Conservation (phyloP, 1,139 yeast genomes). For the Candida glucosophila region DNA sequence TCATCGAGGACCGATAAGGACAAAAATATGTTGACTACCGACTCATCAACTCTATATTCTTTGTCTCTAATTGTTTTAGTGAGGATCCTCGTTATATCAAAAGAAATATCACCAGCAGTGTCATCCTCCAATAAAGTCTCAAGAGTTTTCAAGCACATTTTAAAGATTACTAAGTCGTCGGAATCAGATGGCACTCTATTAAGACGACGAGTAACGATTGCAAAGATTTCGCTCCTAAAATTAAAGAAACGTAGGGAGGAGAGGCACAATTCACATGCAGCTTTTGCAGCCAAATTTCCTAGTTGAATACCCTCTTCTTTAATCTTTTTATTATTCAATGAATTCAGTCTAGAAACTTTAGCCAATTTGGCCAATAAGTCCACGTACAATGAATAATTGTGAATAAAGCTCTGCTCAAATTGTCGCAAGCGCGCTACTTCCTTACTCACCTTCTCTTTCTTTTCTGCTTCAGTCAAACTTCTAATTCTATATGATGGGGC, state of each 20-base stretch:
- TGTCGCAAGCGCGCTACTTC: slow-evolving; percentile 70
- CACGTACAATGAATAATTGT: slow-evolving; percentile 63
- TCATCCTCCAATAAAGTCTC: slow-evolving; percentile 68
- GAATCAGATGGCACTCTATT: slow-evolving; percentile 44
- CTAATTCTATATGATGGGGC: slow-evolving; percentile 87
- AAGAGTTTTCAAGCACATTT: slow-evolving; percentile 53
- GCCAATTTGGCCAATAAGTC: slow-evolving; percentile 41
- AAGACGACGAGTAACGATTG: slow-evolving; percentile 57
- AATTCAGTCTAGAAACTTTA: slow-evolving; percentile 29
- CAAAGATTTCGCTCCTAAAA: slow-evolving; percentile 62
- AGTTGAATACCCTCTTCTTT: slow-evolving; percentile 31
- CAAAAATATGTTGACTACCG: slow-evolving; percentile 65
- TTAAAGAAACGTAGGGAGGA: slow-evolving; percentile 72
- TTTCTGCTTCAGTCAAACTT: slow-evolving; percentile 72
- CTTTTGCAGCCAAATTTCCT: slow-evolving; percentile 57
- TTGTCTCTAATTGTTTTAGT: slow-evolving; percentile 67
- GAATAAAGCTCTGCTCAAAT: slow-evolving; percentile 71
- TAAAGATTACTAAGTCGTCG: slow-evolving; percentile 43
- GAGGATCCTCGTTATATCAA: slow-evolving; percentile 60
- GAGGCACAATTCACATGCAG: slow-evolving; percentile 67
- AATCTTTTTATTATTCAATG: slow-evolving; percentile 31
- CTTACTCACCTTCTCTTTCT: slow-evolving; percentile 70
- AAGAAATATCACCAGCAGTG: slow-evolving; percentile 70
- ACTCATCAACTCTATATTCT: slow-evolving; percentile 74
- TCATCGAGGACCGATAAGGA: slow-evolving; percentile 71